Evolutionary conservation across 2,329 filamentous ascomycete species (phyloP).

Genomic region (Mycosphaerelloides madeirae): DNA sequence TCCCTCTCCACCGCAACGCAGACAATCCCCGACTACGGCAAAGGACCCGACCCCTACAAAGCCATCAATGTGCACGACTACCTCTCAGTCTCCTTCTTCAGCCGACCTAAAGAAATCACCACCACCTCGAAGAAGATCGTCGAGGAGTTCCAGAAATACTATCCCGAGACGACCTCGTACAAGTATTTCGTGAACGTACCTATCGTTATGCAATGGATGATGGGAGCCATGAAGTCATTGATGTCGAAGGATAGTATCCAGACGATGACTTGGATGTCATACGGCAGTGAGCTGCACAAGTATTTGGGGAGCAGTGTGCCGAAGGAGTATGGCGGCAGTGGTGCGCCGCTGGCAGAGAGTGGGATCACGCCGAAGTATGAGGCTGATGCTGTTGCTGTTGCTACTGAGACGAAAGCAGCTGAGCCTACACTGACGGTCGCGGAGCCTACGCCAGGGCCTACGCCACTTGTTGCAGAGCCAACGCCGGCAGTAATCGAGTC

Average conservation of each 20-base stretch:
- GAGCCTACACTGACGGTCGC: background rate
- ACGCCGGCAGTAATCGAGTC: background rate
- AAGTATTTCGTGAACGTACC: slow-evolving; percentile 98
- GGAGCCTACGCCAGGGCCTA: background rate
- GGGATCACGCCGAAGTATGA: slow-evolving; percentile 39
- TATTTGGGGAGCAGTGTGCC: slow-evolving; percentile 66
- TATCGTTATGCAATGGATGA: slow-evolving; percentile 76
- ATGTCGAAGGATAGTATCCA: slow-evolving; percentile 45
- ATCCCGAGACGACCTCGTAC: slow-evolving; percentile 81
- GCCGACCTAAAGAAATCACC: slow-evolving; percentile 68
- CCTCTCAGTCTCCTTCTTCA: slow-evolving; percentile 78
- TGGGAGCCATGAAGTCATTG: slow-evolving; percentile 44
- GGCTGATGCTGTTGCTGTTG: background rate
- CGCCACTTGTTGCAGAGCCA: background rate
- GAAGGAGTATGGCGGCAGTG: slow-evolving; percentile 73
- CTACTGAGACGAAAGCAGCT: background rate
- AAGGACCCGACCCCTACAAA: slow-evolving; percentile 72
- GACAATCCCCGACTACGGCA: slow-evolving; percentile 64
- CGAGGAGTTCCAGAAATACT: slow-evolving; percentile 71
- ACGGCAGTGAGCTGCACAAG: slow-evolving; percentile 62
- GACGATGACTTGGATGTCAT: slow-evolving; percentile 48
- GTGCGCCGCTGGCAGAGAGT: slow-evolving; percentile 44
- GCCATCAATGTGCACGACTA: slow-evolving; percentile 95
- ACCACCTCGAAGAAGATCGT: slow-evolving; percentile 72
- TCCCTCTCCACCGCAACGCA: slow-evolving; percentile 63